These are phyloP conservation scores for Silybum marianum DNA, from an alignment of 129 eudicot species.

Conservation along the genomic window DNA sequence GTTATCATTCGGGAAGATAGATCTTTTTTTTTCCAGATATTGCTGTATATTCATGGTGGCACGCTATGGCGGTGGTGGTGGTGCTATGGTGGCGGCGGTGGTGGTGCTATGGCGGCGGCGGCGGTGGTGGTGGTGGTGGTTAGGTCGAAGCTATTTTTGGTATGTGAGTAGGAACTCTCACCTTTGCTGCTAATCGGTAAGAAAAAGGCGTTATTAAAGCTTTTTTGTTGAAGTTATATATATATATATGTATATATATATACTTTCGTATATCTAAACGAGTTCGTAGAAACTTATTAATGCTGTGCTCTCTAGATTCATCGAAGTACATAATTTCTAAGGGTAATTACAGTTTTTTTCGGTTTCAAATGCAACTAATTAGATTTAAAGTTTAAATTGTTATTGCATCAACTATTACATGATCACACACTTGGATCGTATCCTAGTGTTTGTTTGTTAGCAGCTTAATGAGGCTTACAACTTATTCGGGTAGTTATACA, in stretches of 20 bases:
- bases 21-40: slow-evolving; percentile 17
- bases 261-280: slow-evolving; percentile 14
- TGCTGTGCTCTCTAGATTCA: slow-evolving; percentile 21
- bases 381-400: neutral
- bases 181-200: slow-evolving; percentile 25
- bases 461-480: too few species aligned
- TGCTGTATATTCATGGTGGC: neutral
- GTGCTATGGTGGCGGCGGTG: neutral
- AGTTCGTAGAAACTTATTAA: slow-evolving; percentile 21
- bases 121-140: neutral
- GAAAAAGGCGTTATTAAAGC: slow-evolving; percentile 18
- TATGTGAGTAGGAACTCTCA: slow-evolving; percentile 21
- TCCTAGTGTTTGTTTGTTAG: too few species aligned
- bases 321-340: slow-evolving; percentile 28
- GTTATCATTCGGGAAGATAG: slow-evolving; percentile 9
- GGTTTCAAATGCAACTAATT: neutral
- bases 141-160: slow-evolving; percentile 31
- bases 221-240: neutral
- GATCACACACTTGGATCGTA: neutral
- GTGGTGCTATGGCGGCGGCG: neutral
- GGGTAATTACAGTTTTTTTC: slow-evolving; percentile 5
- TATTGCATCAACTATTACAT: neutral
- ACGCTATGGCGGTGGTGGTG: neutral
- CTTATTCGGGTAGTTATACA: too few species aligned
- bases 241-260: neutral